Conservation (phyloP, 257 asterid species). For the Buddleja alternifolia region DNA sequence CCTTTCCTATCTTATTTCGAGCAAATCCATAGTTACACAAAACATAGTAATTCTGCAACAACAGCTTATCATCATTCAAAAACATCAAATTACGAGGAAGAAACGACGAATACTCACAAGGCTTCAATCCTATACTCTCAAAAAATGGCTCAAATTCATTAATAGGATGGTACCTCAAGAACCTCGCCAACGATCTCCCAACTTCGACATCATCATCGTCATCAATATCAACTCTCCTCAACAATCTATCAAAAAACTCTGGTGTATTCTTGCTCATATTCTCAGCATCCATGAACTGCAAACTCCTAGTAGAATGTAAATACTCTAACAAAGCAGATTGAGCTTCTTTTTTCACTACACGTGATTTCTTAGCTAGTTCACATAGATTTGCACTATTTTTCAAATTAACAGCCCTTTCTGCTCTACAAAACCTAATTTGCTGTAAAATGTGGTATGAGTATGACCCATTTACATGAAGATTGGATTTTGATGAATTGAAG, state of each 20-base stretch:
- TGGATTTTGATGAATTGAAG: constrained; percentile 32
- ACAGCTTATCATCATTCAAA: constrained; percentile 54
- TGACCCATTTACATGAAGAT: constrained; percentile 34
- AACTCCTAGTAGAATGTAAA: constrained; percentile 67
- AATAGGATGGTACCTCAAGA: constrained; percentile 71
- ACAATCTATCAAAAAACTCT: constrained; percentile 46
- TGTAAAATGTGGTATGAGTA: constrained; percentile 31
- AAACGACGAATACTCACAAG: constrained; percentile 45
- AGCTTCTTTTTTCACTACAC: constrained; percentile 48
- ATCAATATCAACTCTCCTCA: constrained; percentile 36
- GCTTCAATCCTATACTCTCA: constrained; percentile 69
- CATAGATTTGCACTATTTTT: constrained; percentile 15
- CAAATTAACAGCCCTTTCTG: constrained; percentile 28
- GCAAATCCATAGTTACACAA: constrained; percentile 67
- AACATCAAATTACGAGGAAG: constrained; percentile 63
- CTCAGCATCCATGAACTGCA: constrained; percentile 67
- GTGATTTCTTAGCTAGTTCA: constrained; percentile 27
- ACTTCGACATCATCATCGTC: constrained; percentile 31
- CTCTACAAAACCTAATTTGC: constrained; percentile 39
- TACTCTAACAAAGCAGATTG: constrained; percentile 65
- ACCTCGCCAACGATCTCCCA: constrained; percentile 46
- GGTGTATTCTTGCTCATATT: constrained; percentile 70
- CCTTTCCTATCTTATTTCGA: constrained; percentile 57
- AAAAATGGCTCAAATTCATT: constrained; percentile 84
- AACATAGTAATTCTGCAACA: constrained; percentile 56